Base-by-base conservation (phyloP, 2,329 filamentous ascomycete species). In the Pleochaeta shiraiana region DNA sequence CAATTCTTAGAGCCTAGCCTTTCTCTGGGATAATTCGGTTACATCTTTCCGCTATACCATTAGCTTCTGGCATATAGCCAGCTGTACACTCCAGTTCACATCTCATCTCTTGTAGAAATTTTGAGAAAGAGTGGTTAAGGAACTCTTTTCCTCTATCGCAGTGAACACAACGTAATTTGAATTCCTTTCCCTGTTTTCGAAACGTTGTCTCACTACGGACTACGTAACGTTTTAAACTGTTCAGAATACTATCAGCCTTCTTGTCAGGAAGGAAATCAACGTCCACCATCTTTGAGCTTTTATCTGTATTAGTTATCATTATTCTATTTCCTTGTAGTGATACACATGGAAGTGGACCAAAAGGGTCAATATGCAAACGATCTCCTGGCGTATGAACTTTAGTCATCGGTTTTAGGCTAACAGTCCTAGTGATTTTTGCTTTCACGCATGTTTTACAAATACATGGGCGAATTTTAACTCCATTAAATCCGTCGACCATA, bases 41-140 rank as follows among this genome's bases (percentile, higher is more conserved):
- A 16, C 31, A 61, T 39, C 57, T 61, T 61, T 61, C 57, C 24
- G 57, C 57, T n/a, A 61, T 61, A 37, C 57, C 57, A 39, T 61
- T 61, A 24, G 57, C 57, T 61, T 61, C 57, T 24, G 57, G 57
- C 31, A 37, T 37, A 39, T 61, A 61, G 19, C 57, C 57, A 39
- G 39, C 31, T 16, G 55, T 59, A 31, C 26, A 34, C 30, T 59
- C 55, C n/a, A 59, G 30, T 33, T 31, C 26, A 59, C 16, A 34
- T 21, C 55, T 34, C 26, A 59, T 59, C 5, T 26, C n/a, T 6
- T 34, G 19, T 28, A 59, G 26, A 16, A 31, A 31, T 26, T 31
- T 59, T 59, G 55, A 59, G 26, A 33, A n/a, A n/a, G n/a, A n/a
- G n/a, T n/a, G n/a, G n/a, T n/a, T n/a, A n/a, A n/a, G n/a, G n/a